Evolutionary conservation across 2,329 filamentous ascomycete genomes (phyloP).

Genomic region (Ascochyta viciae-villosae): DNA sequence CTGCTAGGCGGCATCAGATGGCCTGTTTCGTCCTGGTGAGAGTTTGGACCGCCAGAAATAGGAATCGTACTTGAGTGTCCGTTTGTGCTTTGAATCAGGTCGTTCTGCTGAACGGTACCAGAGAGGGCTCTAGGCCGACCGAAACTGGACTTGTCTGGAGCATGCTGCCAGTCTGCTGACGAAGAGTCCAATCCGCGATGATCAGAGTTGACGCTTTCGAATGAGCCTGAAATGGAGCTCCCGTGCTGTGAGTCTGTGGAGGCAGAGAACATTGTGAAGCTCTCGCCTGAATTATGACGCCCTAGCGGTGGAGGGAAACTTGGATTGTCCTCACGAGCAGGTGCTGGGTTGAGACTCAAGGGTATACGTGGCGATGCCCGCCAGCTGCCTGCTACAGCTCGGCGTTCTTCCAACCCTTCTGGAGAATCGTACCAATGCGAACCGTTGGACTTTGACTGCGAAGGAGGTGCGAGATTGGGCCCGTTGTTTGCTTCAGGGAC

Average conservation of each 20-base stretch:
- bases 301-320: slow-evolving; percentile 46
- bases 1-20: slow-evolving; percentile 31
- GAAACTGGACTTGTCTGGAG: slow-evolving; percentile 42
- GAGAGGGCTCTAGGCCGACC: slow-evolving; percentile 27
- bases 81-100: slow-evolving; percentile 30
- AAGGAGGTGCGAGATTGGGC: neutral
- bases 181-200: slow-evolving; percentile 33
- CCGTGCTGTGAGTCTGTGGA: slow-evolving; percentile 64
- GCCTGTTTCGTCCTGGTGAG: slow-evolving; percentile 22
- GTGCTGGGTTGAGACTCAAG: slow-evolving; percentile 57
- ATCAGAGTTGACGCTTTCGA: slow-evolving; percentile 47
- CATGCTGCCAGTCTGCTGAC: slow-evolving; percentile 38
- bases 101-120: slow-evolving; percentile 13
- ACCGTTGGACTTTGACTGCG: slow-evolving; percentile 33
- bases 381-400: slow-evolving; percentile 54
- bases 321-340: slow-evolving; percentile 45
- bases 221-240: slow-evolving; percentile 61
- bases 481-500: neutral
- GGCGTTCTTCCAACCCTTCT: slow-evolving; percentile 47
- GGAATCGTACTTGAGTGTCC: slow-evolving; percentile 41
- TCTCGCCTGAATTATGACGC: slow-evolving; percentile 66
- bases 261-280: slow-evolving; percentile 70
- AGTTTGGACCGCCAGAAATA: slow-evolving; percentile 19
- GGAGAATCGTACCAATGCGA: slow-evolving; percentile 45
- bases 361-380: slow-evolving; percentile 58